phyloP scores from a whole-genome alignment of 768 basidiomycete species.

The Hericium erinaceus region DNA sequence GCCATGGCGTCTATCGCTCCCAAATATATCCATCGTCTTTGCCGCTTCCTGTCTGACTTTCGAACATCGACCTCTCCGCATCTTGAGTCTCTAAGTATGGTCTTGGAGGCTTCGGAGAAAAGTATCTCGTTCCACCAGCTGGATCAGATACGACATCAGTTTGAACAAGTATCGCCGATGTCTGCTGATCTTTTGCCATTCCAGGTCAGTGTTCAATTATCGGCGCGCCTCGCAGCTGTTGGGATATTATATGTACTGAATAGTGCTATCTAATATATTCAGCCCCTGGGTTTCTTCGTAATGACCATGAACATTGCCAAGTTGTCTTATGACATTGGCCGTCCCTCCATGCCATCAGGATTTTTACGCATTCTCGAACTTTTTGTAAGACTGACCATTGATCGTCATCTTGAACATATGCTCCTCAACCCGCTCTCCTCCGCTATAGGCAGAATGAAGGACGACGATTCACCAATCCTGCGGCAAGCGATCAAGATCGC shows the following conservation, averaged over 20 bases:
- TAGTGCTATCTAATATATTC: not conserved
- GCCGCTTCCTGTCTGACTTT: constrained; percentile 5
- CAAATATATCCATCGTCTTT: constrained; percentile 3
- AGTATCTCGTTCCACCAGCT: constrained; percentile 4
- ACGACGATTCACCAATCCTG: not conserved
- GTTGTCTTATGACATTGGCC: not conserved
- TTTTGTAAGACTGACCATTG: constrained; percentile 6
- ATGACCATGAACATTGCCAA: not conserved
- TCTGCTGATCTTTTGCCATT: not conserved
- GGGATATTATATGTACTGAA: constrained; percentile 9
- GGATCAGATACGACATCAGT: not conserved
- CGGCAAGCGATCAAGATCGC: not conserved
- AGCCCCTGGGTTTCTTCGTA: constrained; percentile 15
- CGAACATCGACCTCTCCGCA: constrained; percentile 1
- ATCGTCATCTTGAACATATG: not conserved
- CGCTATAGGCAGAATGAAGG: not conserved
- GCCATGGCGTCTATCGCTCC: constrained; percentile 6
- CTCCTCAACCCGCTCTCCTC: not conserved
- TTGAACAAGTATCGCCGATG: constrained; percentile 1
- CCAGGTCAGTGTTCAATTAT: constrained; percentile 14
- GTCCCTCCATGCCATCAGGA: not conserved
- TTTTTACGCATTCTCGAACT: constrained; percentile 8
- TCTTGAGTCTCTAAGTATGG: constrained; percentile 2
- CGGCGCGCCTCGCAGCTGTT: not conserved
- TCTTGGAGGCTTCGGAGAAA: constrained; percentile 2